Percentiles rank a stretch among this genome's conserved stretches.
phyloP scores from a whole-genome alignment of 805 yeast species.

The Kodamaea jinghongensis region DNA sequence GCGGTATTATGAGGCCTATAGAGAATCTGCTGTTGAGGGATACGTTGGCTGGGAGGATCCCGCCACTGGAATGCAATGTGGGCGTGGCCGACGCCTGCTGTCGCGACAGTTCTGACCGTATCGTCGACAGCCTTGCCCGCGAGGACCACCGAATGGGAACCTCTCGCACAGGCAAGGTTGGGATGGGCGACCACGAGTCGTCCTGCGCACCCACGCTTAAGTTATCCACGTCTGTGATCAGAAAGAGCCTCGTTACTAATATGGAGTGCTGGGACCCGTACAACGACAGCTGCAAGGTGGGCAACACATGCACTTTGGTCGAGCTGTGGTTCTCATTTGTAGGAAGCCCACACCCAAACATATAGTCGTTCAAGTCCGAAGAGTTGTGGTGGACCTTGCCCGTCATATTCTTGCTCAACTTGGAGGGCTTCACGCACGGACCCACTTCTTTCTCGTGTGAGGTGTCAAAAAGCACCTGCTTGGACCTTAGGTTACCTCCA shows the following conservation, averaged over 20 bases:
- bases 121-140: slow-evolving; percentile 8
- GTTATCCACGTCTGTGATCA: slow-evolving; percentile 21
- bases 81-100: too few relatives aligned
- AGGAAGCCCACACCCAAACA: slow-evolving; percentile 59
- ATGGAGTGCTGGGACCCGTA: slow-evolving; percentile 33
- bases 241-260: slow-evolving; percentile 46
- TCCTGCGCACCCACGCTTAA: not conserved
- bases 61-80: too few relatives aligned
- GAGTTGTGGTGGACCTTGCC: slow-evolving; percentile 34
- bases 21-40: slow-evolving; percentile 39
- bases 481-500: slow-evolving; percentile 45
- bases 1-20: slow-evolving; percentile 48
- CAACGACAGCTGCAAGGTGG: slow-evolving; percentile 37
- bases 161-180: slow-evolving; percentile 32
- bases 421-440: slow-evolving; percentile 1
- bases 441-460: slow-evolving; percentile 19
- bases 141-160: too few relatives aligned
- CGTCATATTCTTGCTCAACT: slow-evolving; percentile 15
- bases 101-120: slow-evolving; percentile 5
- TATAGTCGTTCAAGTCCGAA: slow-evolving; percentile 47
- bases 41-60: not conserved
- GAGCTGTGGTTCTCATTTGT: slow-evolving; percentile 42
- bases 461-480: slow-evolving; percentile 50
- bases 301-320: slow-evolving; percentile 49
- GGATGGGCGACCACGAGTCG: slow-evolving; percentile 41